Base-by-base conservation (phyloP, 805 yeast species). In the Candida parachauliodes region DNA sequence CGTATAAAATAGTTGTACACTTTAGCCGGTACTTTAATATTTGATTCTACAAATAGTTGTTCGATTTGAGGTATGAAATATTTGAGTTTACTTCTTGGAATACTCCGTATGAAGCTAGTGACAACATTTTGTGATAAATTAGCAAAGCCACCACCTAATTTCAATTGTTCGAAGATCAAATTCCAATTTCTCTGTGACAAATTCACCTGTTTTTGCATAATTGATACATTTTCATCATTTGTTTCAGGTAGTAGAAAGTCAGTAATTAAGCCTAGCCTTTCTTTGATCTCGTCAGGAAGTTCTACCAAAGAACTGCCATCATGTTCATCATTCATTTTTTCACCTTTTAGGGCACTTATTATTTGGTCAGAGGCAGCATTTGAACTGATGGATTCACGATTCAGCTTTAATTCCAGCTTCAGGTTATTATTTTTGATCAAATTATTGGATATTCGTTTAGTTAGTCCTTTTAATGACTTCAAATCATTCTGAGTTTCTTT, bases 141-240 rank as follows among this genome's bases (percentile, higher is more conserved):
- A 7, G 28, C 27, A 18, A 73, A 56, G 0, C 77, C 77, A 1
- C 63, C 65, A 4, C 55, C 51, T 2, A 43, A 42, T 12, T 53
- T 44, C 21, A 68, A 54, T 34, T 63, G 68, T 10, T 62, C 57
- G 8, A 76, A 48, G 9, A 74, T 74, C 30, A 74, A 57, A 1
- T 50, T 50, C 81, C 81, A 76, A 46, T 74, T 63, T 38, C 70
- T 73, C 21, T 58, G 48, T 19, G 23, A n/a, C 11, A 27, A 10
- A 28, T 21, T 21, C 22, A 18, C 14, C 5, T 20, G 24, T 16
- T 9, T 11, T 18, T 17, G 16, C 20, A 19, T 29, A 27, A 10
- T 6, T 6, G 17, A 5, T 5, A 4, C 6, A 10, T 10, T 6
- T 5, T 14, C n/a, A 4, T 8, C 5, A 23, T 7, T 16, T 24